These are phyloP conservation scores for Backusella tuberculispora DNA, from an alignment of 192 early-diverging fungal genomes.

Conservation along the genomic window DNA sequence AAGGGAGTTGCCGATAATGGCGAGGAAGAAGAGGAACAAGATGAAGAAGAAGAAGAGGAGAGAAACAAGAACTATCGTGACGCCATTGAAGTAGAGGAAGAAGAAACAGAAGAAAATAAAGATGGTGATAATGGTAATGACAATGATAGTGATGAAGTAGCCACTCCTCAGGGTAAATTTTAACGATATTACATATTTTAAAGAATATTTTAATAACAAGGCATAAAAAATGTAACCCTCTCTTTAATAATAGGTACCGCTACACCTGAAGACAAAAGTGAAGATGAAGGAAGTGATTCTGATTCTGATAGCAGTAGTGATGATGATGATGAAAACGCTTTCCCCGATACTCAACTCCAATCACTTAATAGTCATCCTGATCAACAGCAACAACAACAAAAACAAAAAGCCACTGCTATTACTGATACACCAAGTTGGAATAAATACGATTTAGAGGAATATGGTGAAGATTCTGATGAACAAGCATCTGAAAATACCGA, in stretches of 20 bases:
- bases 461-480: constrained; percentile 55
- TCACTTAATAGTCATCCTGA: constrained; percentile 12
- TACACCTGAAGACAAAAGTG: constrained; percentile 19
- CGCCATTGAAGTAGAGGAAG: constrained; percentile 27
- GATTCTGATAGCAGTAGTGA: constrained; percentile 39
- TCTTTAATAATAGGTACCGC: neutral
- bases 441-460: constrained; percentile 58
- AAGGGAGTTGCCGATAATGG: constrained; percentile 63
- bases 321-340: constrained; percentile 50
- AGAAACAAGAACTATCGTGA: constrained; percentile 2
- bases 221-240: neutral
- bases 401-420: neutral
- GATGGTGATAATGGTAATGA: neutral
- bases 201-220: neutral
- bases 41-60: constrained; percentile 24
- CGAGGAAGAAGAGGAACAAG: constrained; percentile 34
- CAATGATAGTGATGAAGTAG: neutral
- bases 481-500: constrained; percentile 15
- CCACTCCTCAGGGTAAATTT: neutral
- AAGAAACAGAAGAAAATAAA: neutral
- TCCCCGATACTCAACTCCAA: constrained; percentile 55
- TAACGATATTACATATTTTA: neutral
- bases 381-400: neutral
- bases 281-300: constrained; percentile 35
- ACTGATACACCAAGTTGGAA: constrained; percentile 33